Base-by-base conservation (phyloP, 2,329 filamentous ascomycete genomes). In the Nothopassalora personata region DNA sequence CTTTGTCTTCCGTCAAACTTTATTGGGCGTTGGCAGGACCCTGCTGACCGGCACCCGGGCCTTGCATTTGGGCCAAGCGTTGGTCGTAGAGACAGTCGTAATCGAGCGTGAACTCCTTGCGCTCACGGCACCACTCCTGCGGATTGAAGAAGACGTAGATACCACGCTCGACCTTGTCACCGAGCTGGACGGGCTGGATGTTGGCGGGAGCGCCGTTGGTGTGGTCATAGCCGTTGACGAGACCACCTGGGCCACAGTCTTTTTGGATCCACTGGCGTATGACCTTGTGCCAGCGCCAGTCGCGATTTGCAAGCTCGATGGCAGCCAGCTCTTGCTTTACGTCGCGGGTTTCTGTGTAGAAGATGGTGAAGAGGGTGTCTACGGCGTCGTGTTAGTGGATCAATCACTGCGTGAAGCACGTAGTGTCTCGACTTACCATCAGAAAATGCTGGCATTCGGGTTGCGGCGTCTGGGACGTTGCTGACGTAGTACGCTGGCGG, bases 281-380 rank as follows among this genome's bases (percentile, higher is more conserved):
- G 56, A 79, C 73, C 66, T 77, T 82, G 72, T 83, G 80, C 76
- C 79, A 83, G 53, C 80, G 73, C 80, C 80, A 83, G 61, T 80
- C 79, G 33, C 79, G 76, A 33, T 73, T 74, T 66, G 76, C 74
- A 67, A 88, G 73, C 68, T 88, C 85, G 58, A 81, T 78, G 7
- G 85, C 85, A 5, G 85, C 85, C 49, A 86, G 75, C 68, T 88
- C 86, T 68, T 88, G 86, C 70, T 85, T 78, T 57, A 86, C 80
- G 67, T 87, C 85, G 59, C 83, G 77, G 13, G 85, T 84, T 75
- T 84, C 82, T 62, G 83, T 85, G 73, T 87, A 88, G 77, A 88
- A 88, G 60, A 88, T 86, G 68, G 84, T 85, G 70, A 88, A 86
- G 4, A 88, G 76, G 0, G 86, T 88, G 70, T 88, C 86, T 63